Conservation (phyloP, 2,329 filamentous ascomycete species). For the Emergomyces pasteurianus region DNA sequence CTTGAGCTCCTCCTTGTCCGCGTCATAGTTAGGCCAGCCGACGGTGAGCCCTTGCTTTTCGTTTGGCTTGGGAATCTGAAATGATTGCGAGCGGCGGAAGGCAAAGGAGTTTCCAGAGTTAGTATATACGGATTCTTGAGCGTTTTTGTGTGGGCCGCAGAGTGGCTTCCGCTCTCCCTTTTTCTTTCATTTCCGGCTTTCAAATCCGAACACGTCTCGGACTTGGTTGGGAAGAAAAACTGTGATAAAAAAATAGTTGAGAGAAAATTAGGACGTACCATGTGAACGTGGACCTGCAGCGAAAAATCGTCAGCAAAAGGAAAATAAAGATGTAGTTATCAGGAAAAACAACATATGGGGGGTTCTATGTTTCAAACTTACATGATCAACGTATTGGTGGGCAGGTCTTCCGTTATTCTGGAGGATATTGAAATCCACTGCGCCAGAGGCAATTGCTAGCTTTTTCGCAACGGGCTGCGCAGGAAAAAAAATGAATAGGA, state of each 20-base stretch:
- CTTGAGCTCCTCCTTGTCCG: slow-evolving; percentile 75
- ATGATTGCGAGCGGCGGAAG: background rate
- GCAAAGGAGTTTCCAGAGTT: background rate
- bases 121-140: slow-evolving; percentile 4
- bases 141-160: background rate
- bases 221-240: background rate
- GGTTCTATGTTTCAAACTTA: slow-evolving; percentile 32
- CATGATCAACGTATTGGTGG: slow-evolving; percentile 87
- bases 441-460: slow-evolving; percentile 64
- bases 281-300: slow-evolving; percentile 78
- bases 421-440: slow-evolving; percentile 77
- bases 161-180: background rate
- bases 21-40: slow-evolving; percentile 62
- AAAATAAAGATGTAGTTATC: background rate
- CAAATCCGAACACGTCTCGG: background rate
- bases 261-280: slow-evolving; percentile 45
- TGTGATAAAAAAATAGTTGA: background rate
- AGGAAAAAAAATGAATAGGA: background rate
- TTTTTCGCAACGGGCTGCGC: slow-evolving; percentile 68
- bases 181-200: background rate
- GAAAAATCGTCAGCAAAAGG: background rate
- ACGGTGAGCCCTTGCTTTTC: slow-evolving; percentile 66
- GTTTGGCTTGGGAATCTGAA: slow-evolving; percentile 86
- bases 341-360: background rate
- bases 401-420: slow-evolving; percentile 92